Conservation (phyloP, 163 green algal species). For the Smithsoniella earleae region DNA sequence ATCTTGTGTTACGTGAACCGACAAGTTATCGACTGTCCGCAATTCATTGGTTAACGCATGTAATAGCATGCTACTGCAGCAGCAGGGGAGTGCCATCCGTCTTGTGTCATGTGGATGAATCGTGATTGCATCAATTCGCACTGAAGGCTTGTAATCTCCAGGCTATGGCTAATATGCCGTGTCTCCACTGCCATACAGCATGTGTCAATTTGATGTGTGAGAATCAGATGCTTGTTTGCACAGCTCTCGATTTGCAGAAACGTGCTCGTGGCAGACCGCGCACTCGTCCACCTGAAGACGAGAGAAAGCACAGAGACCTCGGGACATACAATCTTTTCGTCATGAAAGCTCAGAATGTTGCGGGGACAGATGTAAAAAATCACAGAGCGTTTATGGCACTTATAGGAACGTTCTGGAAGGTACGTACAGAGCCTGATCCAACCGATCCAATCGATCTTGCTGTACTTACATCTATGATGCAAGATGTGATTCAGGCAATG, state of each 20-base stretch:
- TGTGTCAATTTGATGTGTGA: background rate
- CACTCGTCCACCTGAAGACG: constrained; percentile 6
- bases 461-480: background rate
- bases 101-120: too few species aligned
- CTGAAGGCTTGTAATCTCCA: background rate
- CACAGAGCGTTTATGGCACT: constrained; percentile 27
- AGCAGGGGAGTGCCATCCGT: too few species aligned
- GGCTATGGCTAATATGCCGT: background rate
- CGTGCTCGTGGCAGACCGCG: background rate
- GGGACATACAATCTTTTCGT: constrained; percentile 29
- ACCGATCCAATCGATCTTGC: background rate
- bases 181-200: background rate
- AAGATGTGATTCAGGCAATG: constrained; percentile 5
- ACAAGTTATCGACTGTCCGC: background rate
- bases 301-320: constrained; percentile 28
- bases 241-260: constrained; percentile 13
- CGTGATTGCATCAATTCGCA: too few species aligned
- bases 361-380: constrained; percentile 23
- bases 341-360: constrained; percentile 30
- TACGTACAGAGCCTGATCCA: background rate
- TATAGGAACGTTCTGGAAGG: constrained; percentile 31
- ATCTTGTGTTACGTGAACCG: background rate
- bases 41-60: background rate
- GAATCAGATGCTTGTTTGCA: background rate
- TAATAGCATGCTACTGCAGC: too few species aligned